Evolutionary conservation across 805 yeast species (phyloP), one percentile per base, ranked within the genome.

Genomic region (Schizosaccharomyces osmophilus): DNA sequence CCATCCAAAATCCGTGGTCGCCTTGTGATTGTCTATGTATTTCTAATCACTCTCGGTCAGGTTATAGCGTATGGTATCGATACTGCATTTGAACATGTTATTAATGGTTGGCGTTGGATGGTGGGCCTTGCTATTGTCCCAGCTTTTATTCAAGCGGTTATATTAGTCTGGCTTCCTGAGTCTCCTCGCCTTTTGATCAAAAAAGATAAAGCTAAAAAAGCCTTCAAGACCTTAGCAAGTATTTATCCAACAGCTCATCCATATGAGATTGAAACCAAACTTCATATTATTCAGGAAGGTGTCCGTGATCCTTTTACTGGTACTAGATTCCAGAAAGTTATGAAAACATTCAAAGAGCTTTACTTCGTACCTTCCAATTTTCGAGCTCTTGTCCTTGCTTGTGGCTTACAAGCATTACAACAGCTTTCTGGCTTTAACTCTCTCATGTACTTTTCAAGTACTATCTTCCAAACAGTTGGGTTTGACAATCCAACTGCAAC

Each of bases 361-460:
- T 71, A 73, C 62, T 51, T 64, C 3, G 64, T 65, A 1, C 73
- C 75, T 5, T 66, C 94, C 0, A 89, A 90, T 72, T 80, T 87
- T 64, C 81, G 97, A 68, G 97, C 96, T 5, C 78, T 93, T 64
- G 75, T 89, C 42, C 82, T 90, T 68, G 93, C 90, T 11, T 88
- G 96, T 75, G 95, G 94, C 42, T 74, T 90, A 65, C 97, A 93
- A 73, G 96, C 95, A 63, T 84, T 93, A 68, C 97, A 90, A 75
- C 98, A 90, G 73, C 87, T 90, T 68, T 85, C 95, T 19, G 97
- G 97, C 66, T 90, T 90, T 80, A 93, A 90, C 74, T 87, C 97
- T 5, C 78, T 90, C 67, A 86, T 90, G 95, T 90, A 93, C 75
- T 90, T 89, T 73, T 84, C 95, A 59, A 82, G 95, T 43, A 89